Evolutionary conservation across 2,329 filamentous ascomycete genomes (phyloP).

Genomic region (Fusarium musae): DNA sequence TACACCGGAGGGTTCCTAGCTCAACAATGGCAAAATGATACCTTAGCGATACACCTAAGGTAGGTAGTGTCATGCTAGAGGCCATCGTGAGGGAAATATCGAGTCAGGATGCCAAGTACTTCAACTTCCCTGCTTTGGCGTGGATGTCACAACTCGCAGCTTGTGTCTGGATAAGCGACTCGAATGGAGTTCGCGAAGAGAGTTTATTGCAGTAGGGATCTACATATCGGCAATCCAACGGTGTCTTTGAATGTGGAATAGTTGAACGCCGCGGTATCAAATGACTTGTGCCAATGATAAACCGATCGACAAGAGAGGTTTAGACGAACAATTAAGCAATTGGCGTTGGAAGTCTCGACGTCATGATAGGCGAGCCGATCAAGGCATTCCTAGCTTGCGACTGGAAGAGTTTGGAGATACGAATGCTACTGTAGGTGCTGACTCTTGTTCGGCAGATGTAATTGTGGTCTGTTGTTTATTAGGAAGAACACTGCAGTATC

Average conservation of each 20-base stretch:
- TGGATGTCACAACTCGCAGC: neutral
- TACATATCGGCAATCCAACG: neutral
- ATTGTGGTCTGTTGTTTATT: slow-evolving; percentile 3
- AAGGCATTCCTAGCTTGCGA: slow-evolving; percentile 1
- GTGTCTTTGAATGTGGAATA: slow-evolving; percentile 5
- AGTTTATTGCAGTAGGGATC: neutral
- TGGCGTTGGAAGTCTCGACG: slow-evolving; percentile 3
- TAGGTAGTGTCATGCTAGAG: neutral
- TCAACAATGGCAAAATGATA: neutral
- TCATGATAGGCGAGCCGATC: slow-evolving; percentile 15
- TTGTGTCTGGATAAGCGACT: neutral
- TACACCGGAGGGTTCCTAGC: neutral
- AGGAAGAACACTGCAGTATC: neutral
- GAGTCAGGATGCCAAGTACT: neutral
- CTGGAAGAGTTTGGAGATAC: neutral
- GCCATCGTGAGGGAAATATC: neutral
- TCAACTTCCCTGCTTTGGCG: neutral
- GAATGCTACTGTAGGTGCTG: neutral
- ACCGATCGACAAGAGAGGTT: slow-evolving; percentile 14
- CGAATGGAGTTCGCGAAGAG: neutral
- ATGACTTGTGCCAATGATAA: slow-evolving; percentile 4
- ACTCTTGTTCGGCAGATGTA: neutral
- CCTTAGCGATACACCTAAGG: neutral
- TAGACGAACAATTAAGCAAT: neutral
- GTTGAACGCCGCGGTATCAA: neutral